phyloP scores from a whole-genome alignment of 2,329 filamentous ascomycete genomes.

The Hirsutella rhossiliensis region DNA sequence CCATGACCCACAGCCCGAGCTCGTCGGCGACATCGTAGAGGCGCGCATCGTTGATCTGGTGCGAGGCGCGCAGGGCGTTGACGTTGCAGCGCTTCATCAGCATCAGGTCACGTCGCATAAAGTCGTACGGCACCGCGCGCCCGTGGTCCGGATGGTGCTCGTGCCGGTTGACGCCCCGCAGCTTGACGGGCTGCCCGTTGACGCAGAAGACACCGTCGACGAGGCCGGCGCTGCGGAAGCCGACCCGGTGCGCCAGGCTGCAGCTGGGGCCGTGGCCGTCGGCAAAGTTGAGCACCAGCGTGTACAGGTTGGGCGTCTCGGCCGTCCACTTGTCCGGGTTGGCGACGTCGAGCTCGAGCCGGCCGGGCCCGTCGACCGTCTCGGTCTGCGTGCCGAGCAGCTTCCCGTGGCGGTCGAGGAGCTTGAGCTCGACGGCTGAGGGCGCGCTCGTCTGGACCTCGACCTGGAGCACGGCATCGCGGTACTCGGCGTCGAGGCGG shows the following conservation, averaged over 20 bases:
- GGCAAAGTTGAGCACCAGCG: constrained; percentile 28
- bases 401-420: constrained; percentile 19
- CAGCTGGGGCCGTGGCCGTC: constrained; percentile 9
- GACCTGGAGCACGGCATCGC: constrained; percentile 37
- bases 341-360: constrained; percentile 26
- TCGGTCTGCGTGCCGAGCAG: constrained; percentile 12
- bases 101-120: constrained; percentile 48
- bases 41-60: constrained; percentile 50
- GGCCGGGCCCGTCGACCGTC: constrained; percentile 21
- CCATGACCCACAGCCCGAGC: constrained; percentile 52
- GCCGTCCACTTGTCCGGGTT: constrained; percentile 56
- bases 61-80: constrained; percentile 57
- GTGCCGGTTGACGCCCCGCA: constrained; percentile 59
- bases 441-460: constrained; percentile 29
- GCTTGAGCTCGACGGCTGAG: constrained; percentile 17
- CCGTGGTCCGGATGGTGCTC: constrained; percentile 55
- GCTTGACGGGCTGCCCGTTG: constrained; percentile 51
- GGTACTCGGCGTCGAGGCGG: constrained; percentile 39
- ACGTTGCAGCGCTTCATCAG: constrained; percentile 59
- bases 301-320: constrained; percentile 53
- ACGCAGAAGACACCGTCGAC: constrained; percentile 49
- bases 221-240: constrained; percentile 51
- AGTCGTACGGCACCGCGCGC: constrained; percentile 47
- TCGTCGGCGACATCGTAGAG: constrained; percentile 52
- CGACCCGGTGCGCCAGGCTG: constrained; percentile 41